A percentile compares a stretch with the other conserved stretches of the same genome.
Conservation (phyloP, 176 grass and related monocot genomes). For the Ensete ventricosum region DNA sequence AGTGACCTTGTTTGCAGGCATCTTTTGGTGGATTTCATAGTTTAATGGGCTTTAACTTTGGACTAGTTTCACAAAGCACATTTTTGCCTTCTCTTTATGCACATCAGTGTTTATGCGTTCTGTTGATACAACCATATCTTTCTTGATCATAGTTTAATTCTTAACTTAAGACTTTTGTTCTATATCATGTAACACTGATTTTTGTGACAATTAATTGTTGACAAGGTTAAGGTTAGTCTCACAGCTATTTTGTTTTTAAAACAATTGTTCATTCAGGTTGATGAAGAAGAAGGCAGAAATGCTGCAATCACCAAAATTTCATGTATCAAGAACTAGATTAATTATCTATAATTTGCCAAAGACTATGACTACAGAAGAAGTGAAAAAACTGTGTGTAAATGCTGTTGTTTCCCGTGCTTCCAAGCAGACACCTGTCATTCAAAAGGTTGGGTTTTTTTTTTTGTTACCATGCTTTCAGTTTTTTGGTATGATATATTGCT, state of each 20-base stretch:
- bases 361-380: slow-evolving; percentile 73
- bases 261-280: slow-evolving; percentile 31
- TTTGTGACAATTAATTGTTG: not conserved
- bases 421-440: slow-evolving; percentile 81
- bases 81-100: not conserved
- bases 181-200: not conserved
- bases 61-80: not conserved
- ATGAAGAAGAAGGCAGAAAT: slow-evolving; percentile 76
- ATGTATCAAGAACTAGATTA: slow-evolving; percentile 81
- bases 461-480: not conserved
- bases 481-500: not conserved
- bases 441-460: slow-evolving; percentile 41
- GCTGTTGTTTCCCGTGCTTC: slow-evolving; percentile 73
- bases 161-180: not conserved
- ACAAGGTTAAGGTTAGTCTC: not conserved
- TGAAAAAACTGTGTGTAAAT: slow-evolving; percentile 89
- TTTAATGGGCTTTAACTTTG: not conserved
- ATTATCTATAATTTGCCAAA: slow-evolving; percentile 97
- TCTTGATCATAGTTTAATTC: not conserved
- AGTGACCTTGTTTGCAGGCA: not conserved
- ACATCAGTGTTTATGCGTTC: not conserved
- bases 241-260: not conserved
- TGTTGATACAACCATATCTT: not conserved
- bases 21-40: not conserved
- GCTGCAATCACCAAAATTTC: slow-evolving; percentile 94